phyloP scores from a whole-genome alignment of 2,329 filamentous ascomycete species.

The Colletotrichum sojae region DNA sequence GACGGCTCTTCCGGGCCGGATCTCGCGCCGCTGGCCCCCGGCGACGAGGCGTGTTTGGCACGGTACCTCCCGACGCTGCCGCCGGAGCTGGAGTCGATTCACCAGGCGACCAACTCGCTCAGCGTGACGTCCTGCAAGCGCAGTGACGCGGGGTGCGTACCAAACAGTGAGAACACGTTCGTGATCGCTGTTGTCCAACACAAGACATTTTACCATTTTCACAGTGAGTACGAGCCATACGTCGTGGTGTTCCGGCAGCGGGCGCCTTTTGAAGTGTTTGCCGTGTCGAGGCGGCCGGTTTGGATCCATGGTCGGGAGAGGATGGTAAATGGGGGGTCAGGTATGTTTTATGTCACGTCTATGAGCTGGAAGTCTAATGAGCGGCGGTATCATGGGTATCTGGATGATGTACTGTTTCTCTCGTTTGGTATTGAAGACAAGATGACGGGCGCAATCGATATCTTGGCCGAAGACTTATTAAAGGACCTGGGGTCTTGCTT shows the following conservation, averaged over 20 bases:
- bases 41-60: conserved; percentile 62
- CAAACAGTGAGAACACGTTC: conserved; percentile 65
- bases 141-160: conserved; percentile 58
- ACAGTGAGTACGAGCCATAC: conserved; percentile 70
- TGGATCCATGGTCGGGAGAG: conserved; percentile 68
- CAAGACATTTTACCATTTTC: conserved; percentile 64
- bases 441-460: conserved; percentile 63
- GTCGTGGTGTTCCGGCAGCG: conserved; percentile 64
- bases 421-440: conserved; percentile 70
- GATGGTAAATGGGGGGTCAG: conserved; percentile 53
- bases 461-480: conserved; percentile 64
- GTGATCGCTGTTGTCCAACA: conserved; percentile 69
- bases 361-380: conserved; percentile 67
- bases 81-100: conserved; percentile 61
- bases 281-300: conserved; percentile 63
- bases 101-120: conserved; percentile 73
- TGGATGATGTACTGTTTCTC: conserved; percentile 69
- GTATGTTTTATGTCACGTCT: conserved; percentile 72
- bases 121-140: conserved; percentile 68
- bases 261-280: conserved; percentile 65
- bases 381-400: conserved; percentile 67
- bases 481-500: conserved; percentile 44
- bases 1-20: conserved; percentile 64
- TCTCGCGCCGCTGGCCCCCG: conserved; percentile 54
- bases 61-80: conserved; percentile 59